Evolutionary conservation across 2,329 filamentous ascomycete species (phyloP).

Genomic region (Monosporascus sp.): DNA sequence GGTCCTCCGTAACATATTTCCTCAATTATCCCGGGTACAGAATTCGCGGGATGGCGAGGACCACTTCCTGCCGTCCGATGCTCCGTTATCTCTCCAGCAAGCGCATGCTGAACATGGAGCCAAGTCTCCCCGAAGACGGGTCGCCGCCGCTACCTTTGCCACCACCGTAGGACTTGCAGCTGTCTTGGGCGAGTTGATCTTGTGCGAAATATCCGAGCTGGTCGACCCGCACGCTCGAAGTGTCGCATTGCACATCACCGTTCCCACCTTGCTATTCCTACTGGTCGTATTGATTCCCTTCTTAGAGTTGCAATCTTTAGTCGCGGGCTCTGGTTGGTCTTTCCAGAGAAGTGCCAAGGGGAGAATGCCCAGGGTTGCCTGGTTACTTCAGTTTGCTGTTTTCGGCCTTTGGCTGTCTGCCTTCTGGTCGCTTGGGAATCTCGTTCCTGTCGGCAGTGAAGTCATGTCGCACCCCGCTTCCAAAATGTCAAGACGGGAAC

Average conservation of each 20-base stretch:
- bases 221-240: conserved; percentile 63
- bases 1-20: conserved; percentile 65
- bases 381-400: conserved; percentile 56
- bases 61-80: conserved; percentile 56
- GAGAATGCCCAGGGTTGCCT: conserved; percentile 53
- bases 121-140: conserved; percentile 44
- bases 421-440: conserved; percentile 72
- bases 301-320: conserved; percentile 67
- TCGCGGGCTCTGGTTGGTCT: conserved; percentile 54
- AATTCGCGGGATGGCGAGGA: conserved; percentile 51
- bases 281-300: conserved; percentile 73
- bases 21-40: conserved; percentile 58
- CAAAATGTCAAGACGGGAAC: conserved; percentile 33
- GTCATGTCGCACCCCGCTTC: conserved; percentile 35
- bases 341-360: conserved; percentile 56
- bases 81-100: conserved; percentile 54
- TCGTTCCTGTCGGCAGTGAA: conserved; percentile 44
- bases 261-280: conserved; percentile 66
- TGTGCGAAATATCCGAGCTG: conserved; percentile 77
- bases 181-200: conserved; percentile 73
- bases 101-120: conserved; percentile 54
- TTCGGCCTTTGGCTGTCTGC: conserved; percentile 64
- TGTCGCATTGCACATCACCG: conserved; percentile 62
- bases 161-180: conserved; percentile 71
- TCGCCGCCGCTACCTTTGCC: conserved; percentile 64